Conservation (phyloP, 139 green algal species). For the Zygnema circumcarinatum region DNA sequence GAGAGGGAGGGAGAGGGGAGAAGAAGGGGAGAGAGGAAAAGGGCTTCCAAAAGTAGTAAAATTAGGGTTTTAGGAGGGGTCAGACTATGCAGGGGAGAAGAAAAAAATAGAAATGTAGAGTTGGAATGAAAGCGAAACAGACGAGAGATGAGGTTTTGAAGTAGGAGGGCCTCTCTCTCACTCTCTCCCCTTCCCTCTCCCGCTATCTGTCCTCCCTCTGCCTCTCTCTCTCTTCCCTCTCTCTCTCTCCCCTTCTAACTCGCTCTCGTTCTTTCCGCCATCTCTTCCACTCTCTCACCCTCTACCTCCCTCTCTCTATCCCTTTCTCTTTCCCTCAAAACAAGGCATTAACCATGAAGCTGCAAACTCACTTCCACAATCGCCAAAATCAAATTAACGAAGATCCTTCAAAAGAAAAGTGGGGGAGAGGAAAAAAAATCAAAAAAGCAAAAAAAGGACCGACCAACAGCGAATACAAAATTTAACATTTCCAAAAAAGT, state of each 20-base stretch:
- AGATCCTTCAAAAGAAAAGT: no score
- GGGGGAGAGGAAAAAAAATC: no score
- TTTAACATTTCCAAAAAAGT: no score
- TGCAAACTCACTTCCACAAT: no score
- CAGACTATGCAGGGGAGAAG: background rate
- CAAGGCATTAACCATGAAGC: no score
- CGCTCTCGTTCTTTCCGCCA: background rate
- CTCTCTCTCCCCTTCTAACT: no score
- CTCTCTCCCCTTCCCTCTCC: background rate
- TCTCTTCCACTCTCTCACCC: background rate
- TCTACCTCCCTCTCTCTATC: background rate
- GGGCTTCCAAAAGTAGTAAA: background rate
- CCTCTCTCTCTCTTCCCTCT: background rate
- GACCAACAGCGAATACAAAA: no score
- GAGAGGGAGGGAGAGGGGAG: background rate
- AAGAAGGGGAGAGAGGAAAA: background rate
- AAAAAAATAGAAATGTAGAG: background rate
- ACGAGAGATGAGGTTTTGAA: constrained; percentile 3
- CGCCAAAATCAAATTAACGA: no score
- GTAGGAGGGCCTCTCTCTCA: background rate
- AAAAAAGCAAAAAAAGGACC: no score
- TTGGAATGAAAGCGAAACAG: background rate
- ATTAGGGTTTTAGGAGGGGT: no score
- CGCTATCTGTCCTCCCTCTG: background rate
- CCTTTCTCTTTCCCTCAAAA: background rate